Evolutionary conservation across 352 stramenopile genomes (phyloP), one percentile per base, ranked within the genome.

Genomic region (Globisporangium solare): DNA sequence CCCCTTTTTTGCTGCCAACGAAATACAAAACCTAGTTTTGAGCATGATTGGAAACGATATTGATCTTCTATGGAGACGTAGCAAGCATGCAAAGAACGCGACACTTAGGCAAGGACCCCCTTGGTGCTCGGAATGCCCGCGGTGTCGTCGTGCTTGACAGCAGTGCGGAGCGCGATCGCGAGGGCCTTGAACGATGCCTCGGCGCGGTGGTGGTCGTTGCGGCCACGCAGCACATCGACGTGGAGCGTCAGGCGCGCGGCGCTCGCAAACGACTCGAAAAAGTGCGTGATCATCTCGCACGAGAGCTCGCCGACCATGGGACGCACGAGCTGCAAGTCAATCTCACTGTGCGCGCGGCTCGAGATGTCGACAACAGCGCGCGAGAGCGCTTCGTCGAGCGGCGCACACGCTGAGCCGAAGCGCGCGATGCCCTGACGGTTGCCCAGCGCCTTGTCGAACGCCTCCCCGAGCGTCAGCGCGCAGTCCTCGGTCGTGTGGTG

Each of bases 401-500:
- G 92, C 47, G 88, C 92, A 60, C 83, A 79, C 17, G 89, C 87
- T 45, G 74, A 94, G 21, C 88, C 92, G 57, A 89, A 98, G 35
- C 92, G 83, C n/a, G 76, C 68, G 58, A 98, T 98, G 55, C 86
- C 88, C 20, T 73, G 67, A 32, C 92, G 79, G 63, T 88, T 87
- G 6, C 95, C 95, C 7, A 98, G 79, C 4, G 94, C 92, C 66
- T 80, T 82, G 57, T 96, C 92, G 52, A 98, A 89, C 12, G 86
- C 88, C 61, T 98, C 89, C 21, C 95, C 95, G 5, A 98, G 71
- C 43, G 91, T 93, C 64, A 98, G 86, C 24, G 86, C 84, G 40
- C 97, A 96, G 79, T 98, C 95, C 70, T 98, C 95, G 15, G 86
- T 94, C 42, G 92, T 98, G 72, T 98, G 95, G 66, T 98, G 95